Evolutionary conservation across 345 rosid genomes (phyloP), one percentile per base, ranked within the genome.

Genomic region (Eucalyptus melliodora): DNA sequence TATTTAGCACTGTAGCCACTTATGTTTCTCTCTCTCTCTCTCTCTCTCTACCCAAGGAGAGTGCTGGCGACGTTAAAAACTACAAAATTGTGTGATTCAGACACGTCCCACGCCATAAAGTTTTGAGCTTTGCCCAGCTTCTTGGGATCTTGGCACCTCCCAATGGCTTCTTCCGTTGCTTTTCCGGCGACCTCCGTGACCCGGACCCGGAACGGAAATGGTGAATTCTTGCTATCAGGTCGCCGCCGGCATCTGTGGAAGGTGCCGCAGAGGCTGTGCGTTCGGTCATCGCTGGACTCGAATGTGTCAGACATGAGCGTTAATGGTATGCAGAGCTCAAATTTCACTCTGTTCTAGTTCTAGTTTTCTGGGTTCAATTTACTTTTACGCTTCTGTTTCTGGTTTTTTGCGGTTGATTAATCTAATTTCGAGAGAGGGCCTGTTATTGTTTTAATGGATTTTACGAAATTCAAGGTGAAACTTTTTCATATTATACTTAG

Each of bases 271-370:
- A 94, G 95, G 92, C 90, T 92, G 69, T 88, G 31, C 87, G 96
- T 95, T 86, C 86, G 95, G 85, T 94, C 95, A 56, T 93, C 99
- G 90, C 91, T 95, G 93, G 99, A 97, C 89, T n/a, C 95, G 4
- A 91, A 95, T 86, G 97, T 97, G 56, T 97, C 99, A 90, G 99
- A 97, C 92, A 97, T 98, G 99, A 95, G 98, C 83, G 94, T 94
- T 86, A 96, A 97, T 93, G 99, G 99, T 97, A 94, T 90, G 55
- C 87, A 19, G 47, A 77, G 30, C 85, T 77, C 47, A 77, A 77
- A 77, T 89, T 50, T 44, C 26, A 40, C 9, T 88, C 60, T 31
- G 24, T 34, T 60, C 51, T 55, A 37, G n/a, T 87, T 87, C 50
- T 42, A 30, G 62, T 53, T 31, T 37, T 37, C 44, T 50, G 30